These are phyloP conservation scores for Trichosporon sp. DNA, from an alignment of 1,284 basidiomycete genomes.

Conservation along the genomic window DNA sequence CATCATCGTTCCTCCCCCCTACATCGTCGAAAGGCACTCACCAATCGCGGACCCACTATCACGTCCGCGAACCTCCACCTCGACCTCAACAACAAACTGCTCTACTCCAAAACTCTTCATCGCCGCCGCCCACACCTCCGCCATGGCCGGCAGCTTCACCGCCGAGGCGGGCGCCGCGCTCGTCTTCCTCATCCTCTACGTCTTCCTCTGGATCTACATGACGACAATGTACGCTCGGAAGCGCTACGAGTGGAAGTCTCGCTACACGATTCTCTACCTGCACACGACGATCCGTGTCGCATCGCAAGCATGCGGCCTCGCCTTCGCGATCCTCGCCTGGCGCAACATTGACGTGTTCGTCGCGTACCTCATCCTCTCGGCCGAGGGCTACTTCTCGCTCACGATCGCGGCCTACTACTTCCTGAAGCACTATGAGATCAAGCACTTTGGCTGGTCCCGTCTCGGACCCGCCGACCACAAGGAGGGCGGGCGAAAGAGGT, in stretches of 20 bases:
- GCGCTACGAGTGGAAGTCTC: conserved; percentile 30
- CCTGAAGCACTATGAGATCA: conserved; percentile 30
- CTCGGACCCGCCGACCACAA: conserved; percentile 21
- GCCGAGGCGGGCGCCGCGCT: conserved; percentile 29
- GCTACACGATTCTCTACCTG: conserved; percentile 31
- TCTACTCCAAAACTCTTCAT: no score
- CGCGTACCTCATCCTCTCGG: conserved; percentile 39
- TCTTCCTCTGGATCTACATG: conserved; percentile 28
- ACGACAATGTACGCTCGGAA: conserved; percentile 32
- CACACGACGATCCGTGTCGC: conserved; percentile 32
- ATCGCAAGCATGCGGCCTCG: conserved; percentile 27
- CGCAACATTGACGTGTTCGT: conserved; percentile 31
- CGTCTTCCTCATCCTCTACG: conserved; percentile 31
- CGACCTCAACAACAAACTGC: no score
- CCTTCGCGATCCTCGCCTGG: conserved; percentile 31
- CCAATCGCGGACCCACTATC: no score
- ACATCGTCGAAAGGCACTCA: no score
- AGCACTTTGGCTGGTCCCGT: conserved; percentile 22
- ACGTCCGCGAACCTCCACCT: no score
- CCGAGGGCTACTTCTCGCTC: conserved; percentile 46
- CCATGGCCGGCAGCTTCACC: conserved; percentile 11
- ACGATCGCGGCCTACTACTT: conserved; percentile 35
- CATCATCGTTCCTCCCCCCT: no score
- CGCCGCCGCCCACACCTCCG: no score
- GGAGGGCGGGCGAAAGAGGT: background rate